Percentiles rank a stretch among this genome's conserved stretches.
Evolutionary conservation across 371 early-diverging fungal genomes (phyloP).

Genomic region (Mucor saturninus): DNA sequence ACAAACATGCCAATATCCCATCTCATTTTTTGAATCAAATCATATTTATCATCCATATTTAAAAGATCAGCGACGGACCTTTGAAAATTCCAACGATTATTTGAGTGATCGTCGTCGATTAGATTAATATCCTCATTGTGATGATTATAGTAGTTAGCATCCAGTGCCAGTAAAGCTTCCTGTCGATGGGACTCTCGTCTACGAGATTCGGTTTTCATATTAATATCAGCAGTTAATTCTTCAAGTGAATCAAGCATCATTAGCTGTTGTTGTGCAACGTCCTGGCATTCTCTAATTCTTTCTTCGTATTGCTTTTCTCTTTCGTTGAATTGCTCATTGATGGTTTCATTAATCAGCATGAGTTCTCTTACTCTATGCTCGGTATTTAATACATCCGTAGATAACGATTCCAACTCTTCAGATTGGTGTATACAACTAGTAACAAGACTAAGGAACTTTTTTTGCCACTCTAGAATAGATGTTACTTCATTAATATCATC

Average conservation of each 20-base stretch:
- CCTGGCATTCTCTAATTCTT: constrained; percentile 30
- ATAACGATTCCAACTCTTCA: constrained; percentile 35
- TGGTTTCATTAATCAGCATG: constrained; percentile 20
- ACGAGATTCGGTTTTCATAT: constrained; percentile 26
- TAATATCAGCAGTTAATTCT: constrained; percentile 26
- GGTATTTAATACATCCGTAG: constrained; percentile 28
- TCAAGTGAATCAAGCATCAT: constrained; percentile 37
- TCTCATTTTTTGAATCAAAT: constrained; percentile 43
- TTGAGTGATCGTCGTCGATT: background rate
- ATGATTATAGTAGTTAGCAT: constrained; percentile 8
- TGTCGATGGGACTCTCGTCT: constrained; percentile 12
- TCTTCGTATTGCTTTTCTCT: constrained; percentile 37
- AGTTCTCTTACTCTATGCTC: constrained; percentile 36
- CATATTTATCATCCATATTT: constrained; percentile 39
- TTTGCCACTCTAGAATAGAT: constrained; percentile 25
- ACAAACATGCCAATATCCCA: constrained; percentile 55
- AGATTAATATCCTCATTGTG: constrained; percentile 3
- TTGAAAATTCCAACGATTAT: constrained; percentile 40
- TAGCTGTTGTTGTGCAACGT: constrained; percentile 30
- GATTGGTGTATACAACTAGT: constrained; percentile 37
- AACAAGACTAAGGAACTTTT: constrained; percentile 31
- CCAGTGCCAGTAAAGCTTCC: constrained; percentile 13
- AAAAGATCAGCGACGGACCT: constrained; percentile 36
- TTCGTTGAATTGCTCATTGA: constrained; percentile 31
- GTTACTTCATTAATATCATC: constrained; percentile 6